Evolutionary conservation across 352 stramenopile genomes (phyloP).

Genomic region (Globisporangium camurandrum): DNA sequence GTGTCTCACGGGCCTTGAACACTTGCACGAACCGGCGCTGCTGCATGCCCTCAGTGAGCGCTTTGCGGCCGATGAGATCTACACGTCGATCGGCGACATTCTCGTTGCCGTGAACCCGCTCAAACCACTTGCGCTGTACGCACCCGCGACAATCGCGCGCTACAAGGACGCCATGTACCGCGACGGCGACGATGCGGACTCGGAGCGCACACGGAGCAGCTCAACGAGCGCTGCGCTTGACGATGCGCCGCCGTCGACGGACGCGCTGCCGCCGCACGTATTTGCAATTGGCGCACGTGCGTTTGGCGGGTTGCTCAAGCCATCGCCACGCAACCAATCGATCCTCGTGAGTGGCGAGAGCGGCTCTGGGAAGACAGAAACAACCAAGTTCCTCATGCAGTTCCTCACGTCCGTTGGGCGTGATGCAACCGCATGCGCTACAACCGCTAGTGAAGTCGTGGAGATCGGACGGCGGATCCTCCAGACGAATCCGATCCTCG

Average conservation of each 20-base stretch:
- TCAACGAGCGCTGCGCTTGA: conserved; percentile 3
- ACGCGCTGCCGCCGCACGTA: conserved; percentile 59
- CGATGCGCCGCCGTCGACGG: conserved; percentile 4
- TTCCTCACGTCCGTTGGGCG: conserved; percentile 89
- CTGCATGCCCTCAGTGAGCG: conserved; percentile 74
- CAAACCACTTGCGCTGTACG: conserved; percentile 66
- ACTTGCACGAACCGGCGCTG: conserved; percentile 79
- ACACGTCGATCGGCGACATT: conserved; percentile 85
- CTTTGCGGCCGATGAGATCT: conserved; percentile 72
- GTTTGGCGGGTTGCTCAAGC: conserved; percentile 64
- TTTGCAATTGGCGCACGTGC: conserved; percentile 87
- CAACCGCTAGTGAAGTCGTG: conserved; percentile 30
- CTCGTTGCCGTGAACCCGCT: conserved; percentile 82
- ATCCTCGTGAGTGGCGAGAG: conserved; percentile 42
- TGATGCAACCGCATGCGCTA: conserved; percentile 14
- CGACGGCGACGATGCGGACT: neutral
- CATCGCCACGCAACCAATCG: conserved; percentile 30
- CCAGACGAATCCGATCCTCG: conserved; percentile 96
- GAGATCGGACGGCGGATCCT: conserved; percentile 86
- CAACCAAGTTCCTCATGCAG: conserved; percentile 95
- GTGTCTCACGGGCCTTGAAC: conserved; percentile 71
- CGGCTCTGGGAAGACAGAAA: conserved; percentile 93
- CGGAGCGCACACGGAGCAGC: conserved; percentile 4
- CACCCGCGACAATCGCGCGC: conserved; percentile 39
- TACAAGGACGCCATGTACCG: conserved; percentile 54